phyloP scores from a whole-genome alignment of 1,284 basidiomycete species.

The Leccinum fuscescens region DNA sequence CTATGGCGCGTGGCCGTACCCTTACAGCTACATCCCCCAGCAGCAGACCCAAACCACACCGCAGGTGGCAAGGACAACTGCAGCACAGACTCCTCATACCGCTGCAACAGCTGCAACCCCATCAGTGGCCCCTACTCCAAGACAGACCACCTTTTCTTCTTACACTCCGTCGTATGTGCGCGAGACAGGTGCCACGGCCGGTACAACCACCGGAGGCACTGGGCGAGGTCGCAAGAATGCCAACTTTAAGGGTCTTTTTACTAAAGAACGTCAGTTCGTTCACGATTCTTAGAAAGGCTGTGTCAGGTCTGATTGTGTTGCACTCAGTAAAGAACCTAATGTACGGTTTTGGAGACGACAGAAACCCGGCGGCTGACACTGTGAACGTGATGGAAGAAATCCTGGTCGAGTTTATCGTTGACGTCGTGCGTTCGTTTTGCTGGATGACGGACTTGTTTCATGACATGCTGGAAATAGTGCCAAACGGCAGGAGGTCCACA shows the following conservation, averaged over 20 bases:
- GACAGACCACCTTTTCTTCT: constrained; percentile 43
- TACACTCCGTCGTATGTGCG: constrained; percentile 57
- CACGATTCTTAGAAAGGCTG: neutral
- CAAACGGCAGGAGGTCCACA: constrained; percentile 67
- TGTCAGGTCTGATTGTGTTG: constrained; percentile 7
- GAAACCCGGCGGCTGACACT: constrained; percentile 82
- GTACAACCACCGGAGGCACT: constrained; percentile 40
- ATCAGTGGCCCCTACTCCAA: constrained; percentile 20
- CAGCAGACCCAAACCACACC: constrained; percentile 36
- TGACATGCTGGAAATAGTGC: constrained; percentile 47
- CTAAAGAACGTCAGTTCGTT: constrained; percentile 67
- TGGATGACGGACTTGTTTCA: constrained; percentile 7
- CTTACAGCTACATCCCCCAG: constrained; percentile 53
- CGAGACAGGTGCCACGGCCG: constrained; percentile 39
- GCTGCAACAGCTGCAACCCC: constrained; percentile 22
- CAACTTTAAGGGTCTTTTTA: constrained; percentile 68
- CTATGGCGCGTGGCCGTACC: constrained; percentile 58
- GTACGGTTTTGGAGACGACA: constrained; percentile 95
- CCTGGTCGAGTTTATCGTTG: constrained; percentile 86
- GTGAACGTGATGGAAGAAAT: constrained; percentile 94
- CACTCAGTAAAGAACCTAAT: constrained; percentile 77
- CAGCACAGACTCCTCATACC: constrained; percentile 32
- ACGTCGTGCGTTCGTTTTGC: constrained; percentile 61
- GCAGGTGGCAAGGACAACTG: constrained; percentile 36
- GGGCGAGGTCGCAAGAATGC: constrained; percentile 58